Conservation (phyloP, 805 yeast species). For the Monosporozyma yasuniensis region DNA sequence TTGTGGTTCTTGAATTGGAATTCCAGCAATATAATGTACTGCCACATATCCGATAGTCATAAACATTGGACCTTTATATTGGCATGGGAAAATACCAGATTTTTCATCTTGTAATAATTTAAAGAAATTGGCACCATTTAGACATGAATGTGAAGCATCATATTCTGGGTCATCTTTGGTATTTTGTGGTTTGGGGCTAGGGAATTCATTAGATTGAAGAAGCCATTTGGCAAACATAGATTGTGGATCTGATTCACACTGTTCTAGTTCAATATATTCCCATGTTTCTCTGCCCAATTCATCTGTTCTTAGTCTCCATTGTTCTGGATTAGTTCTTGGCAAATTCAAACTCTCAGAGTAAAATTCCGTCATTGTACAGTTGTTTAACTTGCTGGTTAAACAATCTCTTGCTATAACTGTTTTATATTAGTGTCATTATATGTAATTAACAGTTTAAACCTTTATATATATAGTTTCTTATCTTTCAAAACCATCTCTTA, state of each 20-base stretch:
- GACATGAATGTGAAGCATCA: slow-evolving; percentile 52
- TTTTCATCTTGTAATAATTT: slow-evolving; percentile 58
- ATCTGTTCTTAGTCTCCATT: slow-evolving; percentile 70
- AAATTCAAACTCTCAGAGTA: slow-evolving; percentile 68
- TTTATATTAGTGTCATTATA: not conserved
- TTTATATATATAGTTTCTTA: too few relatives aligned
- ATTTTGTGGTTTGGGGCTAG: slow-evolving; percentile 32
- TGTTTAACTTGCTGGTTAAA: not conserved
- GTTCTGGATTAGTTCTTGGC: slow-evolving; percentile 54
- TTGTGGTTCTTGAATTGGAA: slow-evolving; percentile 58
- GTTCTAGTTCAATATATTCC: slow-evolving; percentile 47
- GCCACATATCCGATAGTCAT: slow-evolving; percentile 85
- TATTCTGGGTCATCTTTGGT: slow-evolving; percentile 11
- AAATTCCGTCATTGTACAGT: slow-evolving; percentile 7
- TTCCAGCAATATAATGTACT: slow-evolving; percentile 58
- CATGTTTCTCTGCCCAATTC: slow-evolving; percentile 73
- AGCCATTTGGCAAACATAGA: slow-evolving; percentile 49
- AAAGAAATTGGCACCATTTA: slow-evolving; percentile 67
- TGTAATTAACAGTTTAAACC: not conserved
- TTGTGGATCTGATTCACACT: slow-evolving; percentile 39
- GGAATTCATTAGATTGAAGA: slow-evolving; percentile 34
- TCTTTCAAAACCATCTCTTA: too few relatives aligned
- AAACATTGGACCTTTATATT: slow-evolving; percentile 97
- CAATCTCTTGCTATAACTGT: too few relatives aligned
- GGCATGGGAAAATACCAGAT: slow-evolving; percentile 84